Percentiles rank a stretch among this genome's conserved stretches.
phyloP scores from a whole-genome alignment of 2,329 filamentous ascomycete genomes.

The Triangularia verruculosa region DNA sequence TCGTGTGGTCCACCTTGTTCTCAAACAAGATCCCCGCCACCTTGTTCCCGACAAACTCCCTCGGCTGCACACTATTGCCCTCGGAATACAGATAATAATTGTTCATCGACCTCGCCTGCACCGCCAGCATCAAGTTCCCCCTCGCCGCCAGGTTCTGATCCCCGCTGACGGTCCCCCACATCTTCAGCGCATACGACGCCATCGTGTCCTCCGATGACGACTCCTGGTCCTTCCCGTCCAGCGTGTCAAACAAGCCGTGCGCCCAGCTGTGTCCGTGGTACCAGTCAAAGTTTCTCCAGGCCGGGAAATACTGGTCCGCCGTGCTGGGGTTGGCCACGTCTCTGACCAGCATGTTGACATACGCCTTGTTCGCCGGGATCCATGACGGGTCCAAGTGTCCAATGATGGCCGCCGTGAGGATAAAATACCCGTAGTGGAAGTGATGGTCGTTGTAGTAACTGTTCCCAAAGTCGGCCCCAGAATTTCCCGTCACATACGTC shows the following conservation, averaged over 20 bases:
- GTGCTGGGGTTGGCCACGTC: constrained; percentile 75
- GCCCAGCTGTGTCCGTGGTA: constrained; percentile 95
- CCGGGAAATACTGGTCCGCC: constrained; percentile 72
- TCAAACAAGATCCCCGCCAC: constrained; percentile 74
- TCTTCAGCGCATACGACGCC: constrained; percentile 82
- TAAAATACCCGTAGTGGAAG: constrained; percentile 83
- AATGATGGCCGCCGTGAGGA: constrained; percentile 81
- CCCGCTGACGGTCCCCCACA: constrained; percentile 83
- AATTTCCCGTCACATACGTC: constrained; percentile 66
- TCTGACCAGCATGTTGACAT: constrained; percentile 78
- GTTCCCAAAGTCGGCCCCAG: constrained; percentile 83
- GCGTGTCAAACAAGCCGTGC: constrained; percentile 67
- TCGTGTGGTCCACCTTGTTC: constrained; percentile 92
- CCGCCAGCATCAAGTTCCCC: constrained; percentile 78
- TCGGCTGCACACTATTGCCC: constrained; percentile 67
- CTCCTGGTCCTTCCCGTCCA: constrained; percentile 79
- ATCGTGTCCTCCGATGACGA: constrained; percentile 89
- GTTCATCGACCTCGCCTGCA: constrained; percentile 70
- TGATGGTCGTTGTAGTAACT: constrained; percentile 77
- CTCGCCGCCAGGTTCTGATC: constrained; percentile 63
- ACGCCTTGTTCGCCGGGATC: constrained; percentile 70
- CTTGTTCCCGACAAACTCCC: constrained; percentile 78
- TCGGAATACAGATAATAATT: constrained; percentile 78
- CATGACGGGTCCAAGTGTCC: constrained; percentile 74
- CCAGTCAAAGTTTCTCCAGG: constrained; percentile 86